Conservation (phyloP, 176 grass and related monocot genomes). For the Carex pumila region DNA sequence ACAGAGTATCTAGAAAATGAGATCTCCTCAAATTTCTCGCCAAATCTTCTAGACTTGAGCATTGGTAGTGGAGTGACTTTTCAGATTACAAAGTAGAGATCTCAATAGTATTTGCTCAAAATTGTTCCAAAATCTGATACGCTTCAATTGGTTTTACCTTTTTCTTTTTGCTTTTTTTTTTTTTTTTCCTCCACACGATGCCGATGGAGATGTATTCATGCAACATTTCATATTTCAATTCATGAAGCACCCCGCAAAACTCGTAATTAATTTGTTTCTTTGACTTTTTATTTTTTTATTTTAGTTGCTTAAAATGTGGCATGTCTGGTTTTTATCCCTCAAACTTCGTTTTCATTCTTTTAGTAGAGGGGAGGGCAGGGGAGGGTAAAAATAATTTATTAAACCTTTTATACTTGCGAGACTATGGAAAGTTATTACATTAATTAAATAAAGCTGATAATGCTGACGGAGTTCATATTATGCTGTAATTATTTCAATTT, state of each 20-base stretch:
- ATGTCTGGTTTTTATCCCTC: neutral
- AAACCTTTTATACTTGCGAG: too few relatives aligned
- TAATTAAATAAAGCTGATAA: too few relatives aligned
- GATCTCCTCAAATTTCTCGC: slow-evolving; percentile 8
- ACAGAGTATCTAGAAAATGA: neutral
- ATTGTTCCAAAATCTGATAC: neutral
- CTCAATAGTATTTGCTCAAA: neutral
- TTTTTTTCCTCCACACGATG: too few relatives aligned
- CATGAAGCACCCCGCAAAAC: neutral
- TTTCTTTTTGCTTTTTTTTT: too few relatives aligned
- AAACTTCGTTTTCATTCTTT: neutral
- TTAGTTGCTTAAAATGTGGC: neutral
- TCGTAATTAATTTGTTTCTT: neutral
- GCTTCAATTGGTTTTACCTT: too few relatives aligned
- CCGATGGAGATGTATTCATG: too few relatives aligned
- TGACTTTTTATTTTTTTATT: too few relatives aligned
- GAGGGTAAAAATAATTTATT: neutral
- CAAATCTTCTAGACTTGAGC: neutral
- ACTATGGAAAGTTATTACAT: too few relatives aligned
- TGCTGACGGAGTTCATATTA: too few relatives aligned
- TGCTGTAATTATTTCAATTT: too few relatives aligned
- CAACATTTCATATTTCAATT: neutral
- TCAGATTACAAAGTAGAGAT: neutral
- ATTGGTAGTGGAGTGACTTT: neutral
- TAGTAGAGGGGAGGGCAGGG: neutral